phyloP scores from a whole-genome alignment of 78 protist species.

The Dictyostelium firmibasis region DNA sequence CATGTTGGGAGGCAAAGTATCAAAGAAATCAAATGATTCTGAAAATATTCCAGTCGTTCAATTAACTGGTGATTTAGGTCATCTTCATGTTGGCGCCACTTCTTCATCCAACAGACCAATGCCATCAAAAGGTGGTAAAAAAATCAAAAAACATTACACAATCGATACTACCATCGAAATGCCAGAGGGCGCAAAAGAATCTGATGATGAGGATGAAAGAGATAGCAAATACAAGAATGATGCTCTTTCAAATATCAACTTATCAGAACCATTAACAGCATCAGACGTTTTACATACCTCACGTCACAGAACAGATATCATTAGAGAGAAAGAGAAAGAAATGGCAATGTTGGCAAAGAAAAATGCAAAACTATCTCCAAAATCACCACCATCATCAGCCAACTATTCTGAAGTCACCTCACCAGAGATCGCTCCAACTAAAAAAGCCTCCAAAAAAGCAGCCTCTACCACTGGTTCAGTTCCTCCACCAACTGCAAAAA shows the following conservation, averaged over 20 bases:
- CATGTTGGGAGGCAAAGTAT: constrained; percentile 41
- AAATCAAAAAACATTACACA: background rate
- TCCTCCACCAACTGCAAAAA: constrained; percentile 21
- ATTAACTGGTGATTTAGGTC: constrained; percentile 28
- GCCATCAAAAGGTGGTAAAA: background rate
- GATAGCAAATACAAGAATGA: constrained; percentile 15
- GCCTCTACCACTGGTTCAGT: background rate
- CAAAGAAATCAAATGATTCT: background rate
- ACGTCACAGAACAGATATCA: constrained; percentile 68
- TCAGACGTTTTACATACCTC: constrained; percentile 11
- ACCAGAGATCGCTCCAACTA: background rate
- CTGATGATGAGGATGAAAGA: constrained; percentile 49
- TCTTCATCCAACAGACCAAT: background rate
- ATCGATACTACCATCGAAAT: constrained; percentile 70
- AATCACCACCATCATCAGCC: constrained; percentile 1
- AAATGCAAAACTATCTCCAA: background rate
- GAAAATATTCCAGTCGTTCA: constrained; percentile 40
- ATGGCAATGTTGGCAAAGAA: background rate
- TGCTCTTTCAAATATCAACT: constrained; percentile 34
- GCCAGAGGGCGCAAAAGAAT: constrained; percentile 77
- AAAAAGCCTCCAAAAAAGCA: background rate
- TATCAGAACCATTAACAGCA: constrained; percentile 49
- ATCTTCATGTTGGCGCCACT: constrained; percentile 20
- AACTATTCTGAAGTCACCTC: constrained; percentile 1
- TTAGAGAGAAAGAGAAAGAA: constrained; percentile 20